Evolutionary conservation across 352 stramenopile genomes (phyloP).

Genomic region (Blastocystis sp.): DNA sequence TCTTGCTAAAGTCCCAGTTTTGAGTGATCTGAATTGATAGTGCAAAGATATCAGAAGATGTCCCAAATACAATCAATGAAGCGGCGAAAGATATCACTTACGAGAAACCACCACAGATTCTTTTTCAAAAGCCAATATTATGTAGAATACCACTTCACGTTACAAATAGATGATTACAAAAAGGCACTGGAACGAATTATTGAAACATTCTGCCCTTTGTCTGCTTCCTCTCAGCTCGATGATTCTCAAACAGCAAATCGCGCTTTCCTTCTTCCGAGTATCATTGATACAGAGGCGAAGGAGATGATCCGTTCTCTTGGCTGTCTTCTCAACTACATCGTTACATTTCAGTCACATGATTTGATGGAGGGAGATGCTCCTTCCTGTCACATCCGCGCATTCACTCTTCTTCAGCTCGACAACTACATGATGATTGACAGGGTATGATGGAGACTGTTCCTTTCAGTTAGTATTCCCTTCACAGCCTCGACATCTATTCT

Average conservation of each 20-base stretch:
- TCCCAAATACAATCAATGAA: neutral
- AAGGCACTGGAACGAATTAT: neutral
- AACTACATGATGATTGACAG: slow-evolving; percentile 36
- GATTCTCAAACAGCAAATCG: too few species aligned
- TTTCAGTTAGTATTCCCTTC: neutral
- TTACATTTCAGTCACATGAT: neutral
- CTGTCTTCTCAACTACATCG: slow-evolving; percentile 12
- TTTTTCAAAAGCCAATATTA: slow-evolving; percentile 22
- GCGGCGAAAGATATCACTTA: neutral
- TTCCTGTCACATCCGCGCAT: neutral
- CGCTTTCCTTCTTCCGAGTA: neutral
- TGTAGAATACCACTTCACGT: neutral
- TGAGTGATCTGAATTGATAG: neutral
- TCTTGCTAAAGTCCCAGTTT: neutral
- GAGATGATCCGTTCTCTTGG: slow-evolving; percentile 21
- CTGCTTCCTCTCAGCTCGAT: too few species aligned
- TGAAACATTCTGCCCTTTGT: neutral
- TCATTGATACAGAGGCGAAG: neutral
- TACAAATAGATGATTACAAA: neutral
- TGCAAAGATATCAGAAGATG: slow-evolving; percentile 7
- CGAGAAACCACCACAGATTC: neutral
- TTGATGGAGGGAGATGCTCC: neutral
- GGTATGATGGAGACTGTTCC: neutral
- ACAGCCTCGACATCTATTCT: slow-evolving; percentile 18
- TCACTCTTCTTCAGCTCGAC: neutral